Evolutionary conservation across 2,329 filamentous ascomycete species (phyloP).

Genomic region (Microsporum canis): DNA sequence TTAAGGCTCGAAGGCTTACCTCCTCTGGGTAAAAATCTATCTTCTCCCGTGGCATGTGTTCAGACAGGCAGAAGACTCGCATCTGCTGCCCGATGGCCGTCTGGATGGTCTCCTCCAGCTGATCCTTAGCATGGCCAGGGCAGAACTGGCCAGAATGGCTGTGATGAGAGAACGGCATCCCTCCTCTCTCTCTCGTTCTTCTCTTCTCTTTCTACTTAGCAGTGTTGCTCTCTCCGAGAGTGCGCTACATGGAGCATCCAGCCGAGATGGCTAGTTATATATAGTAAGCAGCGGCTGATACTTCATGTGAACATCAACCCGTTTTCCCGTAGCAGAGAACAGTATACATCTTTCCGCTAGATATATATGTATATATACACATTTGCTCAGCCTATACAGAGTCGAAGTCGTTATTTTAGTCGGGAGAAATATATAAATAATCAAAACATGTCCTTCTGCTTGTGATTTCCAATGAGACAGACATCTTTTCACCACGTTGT

Average conservation of each 20-base stretch:
- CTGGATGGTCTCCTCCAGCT: slow-evolving; percentile 71
- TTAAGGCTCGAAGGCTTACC: slow-evolving; percentile 34
- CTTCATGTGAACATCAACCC: background rate
- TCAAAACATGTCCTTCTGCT: background rate
- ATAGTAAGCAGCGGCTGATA: background rate
- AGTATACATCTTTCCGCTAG: no score
- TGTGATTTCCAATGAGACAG: background rate
- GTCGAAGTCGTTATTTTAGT: no score
- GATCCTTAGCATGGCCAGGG: slow-evolving; percentile 72
- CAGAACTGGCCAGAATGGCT: slow-evolving; percentile 98
- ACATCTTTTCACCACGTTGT: background rate
- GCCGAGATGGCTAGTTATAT: background rate
- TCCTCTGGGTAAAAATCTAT: slow-evolving; percentile 90
- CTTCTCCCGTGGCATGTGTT: slow-evolving; percentile 80
- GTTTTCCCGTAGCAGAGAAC: no score
- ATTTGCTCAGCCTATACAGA: background rate
- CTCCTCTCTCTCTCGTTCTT: background rate
- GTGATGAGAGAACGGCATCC: slow-evolving; percentile 97
- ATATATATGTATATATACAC: background rate
- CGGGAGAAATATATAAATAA: no score
- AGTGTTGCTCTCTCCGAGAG: background rate
- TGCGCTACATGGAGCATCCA: background rate
- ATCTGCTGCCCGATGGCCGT: slow-evolving; percentile 68
- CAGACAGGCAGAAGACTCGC: slow-evolving; percentile 74
- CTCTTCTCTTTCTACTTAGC: background rate